These are phyloP conservation scores for Nicotiana sylvestris DNA, from an alignment of 257 asterid genomes.

Conservation along the genomic window DNA sequence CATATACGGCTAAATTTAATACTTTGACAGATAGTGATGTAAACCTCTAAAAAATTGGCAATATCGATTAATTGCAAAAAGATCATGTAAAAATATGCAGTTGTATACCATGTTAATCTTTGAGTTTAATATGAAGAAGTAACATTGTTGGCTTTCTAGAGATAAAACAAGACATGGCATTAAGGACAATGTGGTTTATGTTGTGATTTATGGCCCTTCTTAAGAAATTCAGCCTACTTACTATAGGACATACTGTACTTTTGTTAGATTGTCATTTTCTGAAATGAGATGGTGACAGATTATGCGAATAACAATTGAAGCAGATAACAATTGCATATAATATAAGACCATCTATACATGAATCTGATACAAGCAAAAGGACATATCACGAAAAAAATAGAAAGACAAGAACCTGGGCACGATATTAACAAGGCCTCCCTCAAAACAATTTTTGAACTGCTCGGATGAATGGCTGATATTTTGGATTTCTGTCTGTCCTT, in stretches of 20 bases:
- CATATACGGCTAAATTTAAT: not conserved
- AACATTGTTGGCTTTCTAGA: not conserved
- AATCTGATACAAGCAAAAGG: not conserved
- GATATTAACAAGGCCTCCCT: not conserved
- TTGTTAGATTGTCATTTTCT: not conserved
- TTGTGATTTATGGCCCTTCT: not conserved
- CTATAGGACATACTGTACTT: not conserved
- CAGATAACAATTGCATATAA: not conserved
- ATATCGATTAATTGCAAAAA: not conserved
- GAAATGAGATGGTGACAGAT: not conserved
- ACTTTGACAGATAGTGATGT: not conserved
- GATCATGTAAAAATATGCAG: not conserved
- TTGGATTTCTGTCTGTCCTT: not conserved
- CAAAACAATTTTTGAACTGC: not conserved
- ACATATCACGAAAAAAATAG: not conserved
- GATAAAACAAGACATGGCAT: not conserved
- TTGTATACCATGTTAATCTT: not conserved
- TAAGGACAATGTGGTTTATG: constrained; percentile 10
- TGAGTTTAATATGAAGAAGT: not conserved
- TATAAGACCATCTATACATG: not conserved
- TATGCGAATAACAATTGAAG: not conserved
- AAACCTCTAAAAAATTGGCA: not conserved
- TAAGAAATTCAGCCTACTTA: not conserved
- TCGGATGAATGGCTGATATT: not conserved
- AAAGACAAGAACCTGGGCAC: not conserved